Evolutionary conservation across 805 yeast species (phyloP).

Genomic region (Alloascoidea africana): DNA sequence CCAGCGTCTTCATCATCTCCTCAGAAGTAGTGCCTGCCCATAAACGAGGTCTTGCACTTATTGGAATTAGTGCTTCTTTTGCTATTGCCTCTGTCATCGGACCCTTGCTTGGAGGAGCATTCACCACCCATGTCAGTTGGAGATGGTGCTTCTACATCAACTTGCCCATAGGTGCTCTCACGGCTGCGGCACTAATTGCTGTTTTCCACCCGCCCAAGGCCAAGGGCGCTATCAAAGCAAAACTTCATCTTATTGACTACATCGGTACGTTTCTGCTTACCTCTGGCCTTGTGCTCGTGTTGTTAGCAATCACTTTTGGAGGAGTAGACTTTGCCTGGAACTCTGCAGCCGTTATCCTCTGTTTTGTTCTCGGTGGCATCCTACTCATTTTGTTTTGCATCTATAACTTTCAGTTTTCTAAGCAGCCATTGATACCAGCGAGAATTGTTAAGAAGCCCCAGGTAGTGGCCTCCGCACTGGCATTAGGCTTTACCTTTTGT

Average conservation of each 20-base stretch:
- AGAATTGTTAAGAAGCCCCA: constrained; percentile 22
- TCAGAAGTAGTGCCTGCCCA: constrained; percentile 20
- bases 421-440: constrained; percentile 29
- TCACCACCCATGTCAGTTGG: constrained; percentile 47
- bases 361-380: constrained; percentile 27
- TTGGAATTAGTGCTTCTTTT: constrained; percentile 3
- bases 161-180: constrained; percentile 46
- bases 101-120: constrained; percentile 54
- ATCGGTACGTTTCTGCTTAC: constrained; percentile 29
- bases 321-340: constrained; percentile 37
- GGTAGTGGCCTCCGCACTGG: constrained; percentile 23
- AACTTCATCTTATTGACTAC: constrained; percentile 32
- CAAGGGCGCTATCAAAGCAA: constrained; percentile 23
- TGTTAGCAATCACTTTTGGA: constrained; percentile 39
- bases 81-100: constrained; percentile 29
- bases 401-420: constrained; percentile 15
- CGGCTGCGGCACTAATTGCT: constrained; percentile 22
- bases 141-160: constrained; percentile 67
- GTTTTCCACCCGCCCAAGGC: constrained; percentile 31
- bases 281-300: constrained; percentile 26
- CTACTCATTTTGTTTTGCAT: constrained; percentile 19
- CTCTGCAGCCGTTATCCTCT: constrained; percentile 34
- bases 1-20: constrained; percentile 32
- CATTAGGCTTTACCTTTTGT: constrained; percentile 26
- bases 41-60: constrained; percentile 8